These are phyloP conservation scores for Coemansia sp. DNA, from an alignment of 192 early-diverging fungal genomes.

Conservation along the genomic window DNA sequence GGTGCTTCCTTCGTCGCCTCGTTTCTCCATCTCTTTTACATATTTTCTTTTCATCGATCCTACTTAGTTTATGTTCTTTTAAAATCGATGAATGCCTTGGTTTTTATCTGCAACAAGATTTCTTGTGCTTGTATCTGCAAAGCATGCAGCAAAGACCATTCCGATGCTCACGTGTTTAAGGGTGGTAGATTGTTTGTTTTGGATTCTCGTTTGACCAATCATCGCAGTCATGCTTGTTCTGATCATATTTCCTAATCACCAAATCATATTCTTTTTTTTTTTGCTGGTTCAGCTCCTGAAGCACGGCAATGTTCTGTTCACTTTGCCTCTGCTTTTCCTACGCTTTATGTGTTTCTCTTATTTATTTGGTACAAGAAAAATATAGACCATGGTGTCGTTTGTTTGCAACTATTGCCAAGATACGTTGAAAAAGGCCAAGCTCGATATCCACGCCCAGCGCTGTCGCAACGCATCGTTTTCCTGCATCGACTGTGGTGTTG, in stretches of 20 bases:
- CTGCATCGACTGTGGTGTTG: conserved; percentile 87
- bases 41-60: conserved; percentile 9
- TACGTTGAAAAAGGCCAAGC: conserved; percentile 93
- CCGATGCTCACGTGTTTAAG: not conserved
- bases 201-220: too few relatives aligned
- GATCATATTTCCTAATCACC: not conserved
- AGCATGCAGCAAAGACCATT: not conserved
- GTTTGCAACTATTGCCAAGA: conserved; percentile 74
- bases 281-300: not conserved
- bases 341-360: too few relatives aligned
- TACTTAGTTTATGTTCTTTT: not conserved
- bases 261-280: not conserved
- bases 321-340: not conserved
- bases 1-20: too few relatives aligned
- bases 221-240: not conserved
- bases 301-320: too few relatives aligned
- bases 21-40: not conserved
- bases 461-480: conserved; percentile 83
- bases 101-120: not conserved
- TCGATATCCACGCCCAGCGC: conserved; percentile 78
- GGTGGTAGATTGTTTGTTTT: not conserved
- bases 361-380: not conserved
- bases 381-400: conserved; percentile 59
- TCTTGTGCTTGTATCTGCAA: not conserved
- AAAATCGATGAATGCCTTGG: not conserved